Evolutionary conservation across 106 monocot genomes (phyloP).

Genomic region (Alisma plantagoaquatica): DNA sequence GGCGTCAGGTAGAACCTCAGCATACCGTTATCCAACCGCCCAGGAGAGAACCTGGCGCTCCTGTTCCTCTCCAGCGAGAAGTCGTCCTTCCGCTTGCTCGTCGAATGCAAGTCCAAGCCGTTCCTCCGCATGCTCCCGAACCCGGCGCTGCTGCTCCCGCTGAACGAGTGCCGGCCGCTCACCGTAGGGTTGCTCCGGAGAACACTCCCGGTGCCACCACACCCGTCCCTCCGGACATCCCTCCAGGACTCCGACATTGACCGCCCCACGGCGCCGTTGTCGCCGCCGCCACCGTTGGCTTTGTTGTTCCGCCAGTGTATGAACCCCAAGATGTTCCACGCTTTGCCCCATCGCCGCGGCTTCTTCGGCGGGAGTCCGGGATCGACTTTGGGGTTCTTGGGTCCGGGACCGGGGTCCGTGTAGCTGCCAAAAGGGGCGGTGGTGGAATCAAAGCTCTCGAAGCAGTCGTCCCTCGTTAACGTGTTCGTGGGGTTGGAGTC

Average conservation of each 20-base stretch:
- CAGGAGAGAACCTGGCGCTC: slow-evolving; percentile 60
- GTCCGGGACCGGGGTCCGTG: too few relatives aligned
- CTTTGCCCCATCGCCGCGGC: slow-evolving; percentile 61
- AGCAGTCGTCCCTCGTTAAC: slow-evolving; percentile 32
- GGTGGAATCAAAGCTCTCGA: slow-evolving; percentile 43
- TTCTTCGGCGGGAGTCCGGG: slow-evolving; percentile 40
- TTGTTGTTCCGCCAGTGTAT: slow-evolving; percentile 50
- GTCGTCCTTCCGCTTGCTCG: slow-evolving; percentile 40
- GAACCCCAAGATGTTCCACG: slow-evolving; percentile 73
- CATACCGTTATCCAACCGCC: slow-evolving; percentile 54
- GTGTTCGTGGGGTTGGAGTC: slow-evolving; percentile 30
- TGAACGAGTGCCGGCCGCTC: slow-evolving; percentile 48
- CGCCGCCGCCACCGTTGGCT: too few relatives aligned
- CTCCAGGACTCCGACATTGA: slow-evolving; percentile 51
- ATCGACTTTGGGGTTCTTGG: slow-evolving; percentile 13
- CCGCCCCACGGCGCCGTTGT: slow-evolving; percentile 25
- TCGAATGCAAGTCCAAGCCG: slow-evolving; percentile 24
- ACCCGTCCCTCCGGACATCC: slow-evolving; percentile 22
- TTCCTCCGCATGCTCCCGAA: slow-evolving; percentile 34
- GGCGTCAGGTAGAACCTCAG: slow-evolving; percentile 80
- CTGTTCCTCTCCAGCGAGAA: slow-evolving; percentile 54
- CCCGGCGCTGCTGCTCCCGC: slow-evolving; percentile 26
- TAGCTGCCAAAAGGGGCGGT: too few relatives aligned
- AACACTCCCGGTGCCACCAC: slow-evolving; percentile 25
- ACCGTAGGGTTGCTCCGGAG: slow-evolving; percentile 47